A percentile compares a stretch with the other conserved stretches of the same genome.
These are phyloP conservation scores for Gautieria morchelliformis DNA, from an alignment of 768 basidiomycete species.

Conservation along the genomic window DNA sequence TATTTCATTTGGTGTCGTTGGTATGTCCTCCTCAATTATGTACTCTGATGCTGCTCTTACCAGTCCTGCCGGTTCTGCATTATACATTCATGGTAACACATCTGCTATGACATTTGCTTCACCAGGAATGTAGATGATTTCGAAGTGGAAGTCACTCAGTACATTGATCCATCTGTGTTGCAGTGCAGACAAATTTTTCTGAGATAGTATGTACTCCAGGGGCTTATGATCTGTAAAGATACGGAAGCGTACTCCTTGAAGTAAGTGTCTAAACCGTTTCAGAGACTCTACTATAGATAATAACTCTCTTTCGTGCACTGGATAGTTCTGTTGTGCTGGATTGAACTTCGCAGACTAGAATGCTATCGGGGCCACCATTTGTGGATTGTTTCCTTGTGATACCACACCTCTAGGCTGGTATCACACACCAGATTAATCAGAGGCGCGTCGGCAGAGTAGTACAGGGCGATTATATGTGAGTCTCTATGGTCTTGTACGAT, in stretches of 20 bases:
- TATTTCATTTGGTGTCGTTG: too few species aligned
- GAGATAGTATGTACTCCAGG: constrained; percentile 23
- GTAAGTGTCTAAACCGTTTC: constrained; percentile 17
- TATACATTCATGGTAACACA: constrained; percentile 26
- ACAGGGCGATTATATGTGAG: neutral
- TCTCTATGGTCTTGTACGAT: constrained; percentile 11
- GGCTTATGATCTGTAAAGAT: constrained; percentile 31
- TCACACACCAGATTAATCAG: constrained; percentile 24
- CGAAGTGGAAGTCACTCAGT: constrained; percentile 27
- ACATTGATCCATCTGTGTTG: constrained; percentile 33
- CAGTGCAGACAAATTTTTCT: constrained; percentile 22
- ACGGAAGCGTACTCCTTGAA: constrained; percentile 15
- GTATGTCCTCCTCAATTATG: neutral
- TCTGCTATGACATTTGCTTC: constrained; percentile 31
- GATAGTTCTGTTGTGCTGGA: constrained; percentile 26
- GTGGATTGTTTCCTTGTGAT: constrained; percentile 20
- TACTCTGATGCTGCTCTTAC: constrained; percentile 6
- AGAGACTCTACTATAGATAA: constrained; percentile 25
- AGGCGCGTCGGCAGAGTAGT: neutral
- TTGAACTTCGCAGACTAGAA: constrained; percentile 25
- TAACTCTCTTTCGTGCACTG: constrained; percentile 30
- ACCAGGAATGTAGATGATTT: constrained; percentile 29
- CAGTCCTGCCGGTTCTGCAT: neutral
- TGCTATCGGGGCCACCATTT: constrained; percentile 17
- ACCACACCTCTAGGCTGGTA: constrained; percentile 22